phyloP scores from a whole-genome alignment of 1,284 basidiomycete genomes.

The Xerocomus minutiporus region DNA sequence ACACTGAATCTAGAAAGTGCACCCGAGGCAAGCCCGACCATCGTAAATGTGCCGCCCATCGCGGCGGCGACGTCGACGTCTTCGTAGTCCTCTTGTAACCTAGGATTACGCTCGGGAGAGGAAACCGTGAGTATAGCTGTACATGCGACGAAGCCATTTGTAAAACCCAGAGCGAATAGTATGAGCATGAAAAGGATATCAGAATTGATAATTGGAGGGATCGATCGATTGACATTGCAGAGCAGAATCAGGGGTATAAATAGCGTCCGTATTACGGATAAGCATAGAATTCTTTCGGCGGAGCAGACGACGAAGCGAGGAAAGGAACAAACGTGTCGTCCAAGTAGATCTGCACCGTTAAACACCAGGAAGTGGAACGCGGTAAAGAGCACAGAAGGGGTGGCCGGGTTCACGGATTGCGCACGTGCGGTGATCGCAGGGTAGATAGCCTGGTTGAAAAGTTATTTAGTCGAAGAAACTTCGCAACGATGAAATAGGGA shows the following conservation, averaged over 20 bases:
- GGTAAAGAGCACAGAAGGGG: slow-evolving; percentile 64
- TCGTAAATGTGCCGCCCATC: slow-evolving; percentile 72
- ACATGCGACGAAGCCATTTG: slow-evolving; percentile 71
- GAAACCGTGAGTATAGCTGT: slow-evolving; percentile 69
- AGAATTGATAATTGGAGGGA: slow-evolving; percentile 59
- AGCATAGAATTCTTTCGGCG: slow-evolving; percentile 48
- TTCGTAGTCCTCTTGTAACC: slow-evolving; percentile 55
- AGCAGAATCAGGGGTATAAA: slow-evolving; percentile 84
- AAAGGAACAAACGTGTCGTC: slow-evolving; percentile 68
- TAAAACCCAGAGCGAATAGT: slow-evolving; percentile 62
- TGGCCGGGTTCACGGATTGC: slow-evolving; percentile 53
- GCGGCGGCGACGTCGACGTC: slow-evolving; percentile 83
- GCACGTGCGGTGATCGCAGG: slow-evolving; percentile 80
- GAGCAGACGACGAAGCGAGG: slow-evolving; percentile 63
- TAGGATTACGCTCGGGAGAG: slow-evolving; percentile 67
- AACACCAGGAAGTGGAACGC: slow-evolving; percentile 67
- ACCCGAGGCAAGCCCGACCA: slow-evolving; percentile 71
- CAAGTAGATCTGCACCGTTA: slow-evolving; percentile 71
- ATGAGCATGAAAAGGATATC: slow-evolving; percentile 72
- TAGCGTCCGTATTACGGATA: slow-evolving; percentile 65
- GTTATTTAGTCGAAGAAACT: neutral
- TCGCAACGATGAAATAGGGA: neutral
- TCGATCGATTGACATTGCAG: slow-evolving; percentile 64
- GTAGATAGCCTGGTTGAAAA: slow-evolving; percentile 61
- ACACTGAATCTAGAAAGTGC: slow-evolving; percentile 78